Evolutionary conservation across 768 basidiomycete genomes (phyloP).

Genomic region (Leucosporidium scottii): DNA sequence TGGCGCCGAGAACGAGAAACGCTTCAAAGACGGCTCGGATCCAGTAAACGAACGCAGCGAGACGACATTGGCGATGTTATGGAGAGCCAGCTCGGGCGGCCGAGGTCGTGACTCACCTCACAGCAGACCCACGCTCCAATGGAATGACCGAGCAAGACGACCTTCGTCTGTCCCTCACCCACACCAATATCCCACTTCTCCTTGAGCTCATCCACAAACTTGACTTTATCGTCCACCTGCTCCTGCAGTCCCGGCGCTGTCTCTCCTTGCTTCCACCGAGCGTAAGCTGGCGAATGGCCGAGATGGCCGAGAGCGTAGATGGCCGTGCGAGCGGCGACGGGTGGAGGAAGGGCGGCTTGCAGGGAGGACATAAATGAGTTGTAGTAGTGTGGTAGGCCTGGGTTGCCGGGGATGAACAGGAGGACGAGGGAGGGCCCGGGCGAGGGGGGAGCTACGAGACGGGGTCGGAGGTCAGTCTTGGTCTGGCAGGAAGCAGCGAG

Average conservation of each 20-base stretch:
- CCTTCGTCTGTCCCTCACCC: constrained; percentile 35
- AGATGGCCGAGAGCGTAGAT: constrained; percentile 48
- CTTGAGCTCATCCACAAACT: constrained; percentile 50
- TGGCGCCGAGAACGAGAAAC: neutral
- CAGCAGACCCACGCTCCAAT: constrained; percentile 64
- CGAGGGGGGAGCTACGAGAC: neutral
- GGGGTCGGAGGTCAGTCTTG: no score
- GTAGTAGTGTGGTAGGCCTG: constrained; percentile 63
- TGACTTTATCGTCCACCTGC: constrained; percentile 55
- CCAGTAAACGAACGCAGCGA: no score
- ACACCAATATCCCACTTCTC: neutral
- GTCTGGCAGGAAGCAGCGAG: no score
- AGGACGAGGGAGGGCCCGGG: constrained; percentile 7
- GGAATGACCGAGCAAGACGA: constrained; percentile 59
- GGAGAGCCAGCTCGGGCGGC: no score
- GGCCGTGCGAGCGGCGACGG: constrained; percentile 8
- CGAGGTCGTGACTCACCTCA: constrained; percentile 47
- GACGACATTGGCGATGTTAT: no score
- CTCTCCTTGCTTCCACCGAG: constrained; percentile 41
- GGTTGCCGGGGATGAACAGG: constrained; percentile 45
- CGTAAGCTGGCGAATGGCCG: constrained; percentile 48
- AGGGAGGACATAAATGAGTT: constrained; percentile 56
- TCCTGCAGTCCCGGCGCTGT: constrained; percentile 41
- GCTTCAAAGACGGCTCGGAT: no score
- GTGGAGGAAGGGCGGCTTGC: constrained; percentile 38